Evolutionary conservation across 2,329 filamentous ascomycete genomes (phyloP), one percentile per base, ranked within the genome.

Genomic region (Immersiporthe knoxdaviesiana): DNA sequence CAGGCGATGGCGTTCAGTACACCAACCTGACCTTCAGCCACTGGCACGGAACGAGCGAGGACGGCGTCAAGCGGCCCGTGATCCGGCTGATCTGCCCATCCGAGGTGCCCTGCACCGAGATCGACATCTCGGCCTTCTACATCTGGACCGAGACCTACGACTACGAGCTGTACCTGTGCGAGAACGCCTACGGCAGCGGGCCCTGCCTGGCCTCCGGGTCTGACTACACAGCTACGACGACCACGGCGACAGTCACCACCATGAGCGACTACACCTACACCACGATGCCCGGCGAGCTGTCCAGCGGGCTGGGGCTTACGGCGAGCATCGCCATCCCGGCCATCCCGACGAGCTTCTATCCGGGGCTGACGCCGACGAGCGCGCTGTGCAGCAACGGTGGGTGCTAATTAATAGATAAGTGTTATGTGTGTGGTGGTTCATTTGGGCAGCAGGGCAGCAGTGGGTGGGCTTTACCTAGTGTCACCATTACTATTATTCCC

Each of bases 11-110:
- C 41, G 84, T 89, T 8, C 76, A 83, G 70, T 81, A 87, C 62
- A 79, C 73, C 73, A 85, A 87, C 77, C 80, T 90, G 73, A 84
- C 81, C 1, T 81, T 88, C 74, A 80, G 75, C 54, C 84, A 86
- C 77, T 89, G 87, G 87, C 84, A 83, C 70, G 87, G 87, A 37
- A 85, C 83, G 2, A 81, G 82, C 66, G 74, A 79, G 2, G 78
- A 88, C 71, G 87, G 86, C 24, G 75, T 76, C 4, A 68, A 80
- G 66, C 83, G 87, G 35, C 85, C 84, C 0, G 86, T 87, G 1
- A 79, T 89, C 73, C 84, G 85, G 68, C 77, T 88, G 61, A 75
- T 81, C 39, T 89, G 86, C 72, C 81, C 84, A 0, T 78, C 83
- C 67, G 78, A 73, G 2, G 81, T 80, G 1, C 87, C 87, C 12